Evolutionary conservation across 257 asterid species (phyloP), one percentile per base, ranked within the genome.

Genomic region (Petunia axillaris): DNA sequence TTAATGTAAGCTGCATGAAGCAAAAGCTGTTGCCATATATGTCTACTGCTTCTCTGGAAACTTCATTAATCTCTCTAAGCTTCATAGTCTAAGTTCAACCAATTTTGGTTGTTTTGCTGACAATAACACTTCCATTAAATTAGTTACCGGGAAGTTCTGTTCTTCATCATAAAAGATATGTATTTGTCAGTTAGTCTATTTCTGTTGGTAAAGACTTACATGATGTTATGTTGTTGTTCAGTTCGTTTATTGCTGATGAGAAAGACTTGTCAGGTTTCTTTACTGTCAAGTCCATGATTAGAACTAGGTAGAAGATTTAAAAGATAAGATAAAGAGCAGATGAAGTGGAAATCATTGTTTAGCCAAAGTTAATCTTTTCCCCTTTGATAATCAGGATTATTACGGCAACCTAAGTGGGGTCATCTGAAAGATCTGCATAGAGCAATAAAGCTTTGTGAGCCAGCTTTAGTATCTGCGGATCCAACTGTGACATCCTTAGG

Each of bases 361-460:
- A 10, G 36, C 78, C 44, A 35, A 71, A 50, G 36, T 73, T 44
- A 50, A 5, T 16, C 10, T 35, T 5, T 13, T 13, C 6, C 78
- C 25, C 78, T 50, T 11, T 73, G 78, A 35, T 35, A 13, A 48
- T 50, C 86, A 96, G 99, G 99, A 81, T 85, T 94, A 54, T 54
- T 88, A 81, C 88, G 93, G 84, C 89, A 94, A 80, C 98, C 99
- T 54, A 96, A 96, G 85, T 96, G 99, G 99, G 99, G 99, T 54
- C 99, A 96, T 87, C 84, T 96, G 82, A 96, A 90, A 91, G 99
- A 96, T 82, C 87, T 96, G 82, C 99, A 96, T 81, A 81, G 99
- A 88, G 99, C 98, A 78, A 92, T 96, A 84, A 94, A 96, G 87
- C 94, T 94, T 64, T 94, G 98, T 81, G 99, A 96, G 85, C 98